Evolutionary conservation across 345 rosid species (phyloP).

Genomic region (Lepidium africanum): DNA sequence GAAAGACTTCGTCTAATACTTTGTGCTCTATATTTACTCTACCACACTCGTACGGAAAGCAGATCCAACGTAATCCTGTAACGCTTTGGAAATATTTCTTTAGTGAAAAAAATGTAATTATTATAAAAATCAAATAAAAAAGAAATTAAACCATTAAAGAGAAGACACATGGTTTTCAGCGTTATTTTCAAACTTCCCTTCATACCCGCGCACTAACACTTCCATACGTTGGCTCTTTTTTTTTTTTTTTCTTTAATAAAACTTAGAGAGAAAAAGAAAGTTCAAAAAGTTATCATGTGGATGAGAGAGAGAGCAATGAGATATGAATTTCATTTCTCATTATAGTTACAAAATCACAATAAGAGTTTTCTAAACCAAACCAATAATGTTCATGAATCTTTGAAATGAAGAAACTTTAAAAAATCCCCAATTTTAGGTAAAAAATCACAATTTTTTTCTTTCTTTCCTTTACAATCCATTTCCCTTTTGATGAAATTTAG

Average conservation of each 20-base stretch:
- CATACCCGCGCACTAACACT: constrained; percentile 65
- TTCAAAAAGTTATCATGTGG: constrained; percentile 17
- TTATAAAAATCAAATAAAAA: no score
- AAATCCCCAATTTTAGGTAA: background rate
- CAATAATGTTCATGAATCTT: constrained; percentile 16
- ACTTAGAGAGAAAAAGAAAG: background rate
- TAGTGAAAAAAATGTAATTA: no score
- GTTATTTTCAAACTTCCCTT: constrained; percentile 44
- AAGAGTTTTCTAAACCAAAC: background rate
- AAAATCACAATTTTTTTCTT: constrained; percentile 7
- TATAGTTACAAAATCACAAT: background rate
- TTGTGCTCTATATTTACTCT: no score
- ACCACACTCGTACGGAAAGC: no score
- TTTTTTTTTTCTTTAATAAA: background rate
- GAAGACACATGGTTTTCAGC: constrained; percentile 49
- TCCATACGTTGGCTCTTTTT: constrained; percentile 41
- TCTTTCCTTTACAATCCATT: constrained; percentile 1
- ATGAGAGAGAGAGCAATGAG: constrained; percentile 11
- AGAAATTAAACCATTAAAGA: no score
- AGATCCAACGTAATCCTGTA: no score
- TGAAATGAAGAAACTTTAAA: background rate
- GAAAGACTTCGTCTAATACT: no score
- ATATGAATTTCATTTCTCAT: background rate
- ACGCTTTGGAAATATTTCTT: no score
- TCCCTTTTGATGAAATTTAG: background rate